A percentile compares a stretch with the other conserved stretches of the same genome.
These are phyloP conservation scores for Blastobotrys proliferans DNA, from an alignment of 1,139 yeast species.

Conservation along the genomic window DNA sequence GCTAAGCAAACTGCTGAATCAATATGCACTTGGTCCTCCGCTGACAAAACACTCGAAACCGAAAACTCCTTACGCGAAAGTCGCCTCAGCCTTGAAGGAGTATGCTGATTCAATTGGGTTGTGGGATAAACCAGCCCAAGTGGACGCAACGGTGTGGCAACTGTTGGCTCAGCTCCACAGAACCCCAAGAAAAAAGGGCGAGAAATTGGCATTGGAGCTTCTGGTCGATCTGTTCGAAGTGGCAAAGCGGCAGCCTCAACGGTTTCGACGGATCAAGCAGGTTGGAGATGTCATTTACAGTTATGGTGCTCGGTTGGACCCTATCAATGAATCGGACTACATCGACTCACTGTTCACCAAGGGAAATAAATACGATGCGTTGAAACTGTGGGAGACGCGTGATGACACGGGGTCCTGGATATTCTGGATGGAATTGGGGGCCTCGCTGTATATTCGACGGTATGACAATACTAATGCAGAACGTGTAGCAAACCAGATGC, in stretches of 20 bases:
- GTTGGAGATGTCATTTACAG: slow-evolving; percentile 33
- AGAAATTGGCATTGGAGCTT: slow-evolving; percentile 25
- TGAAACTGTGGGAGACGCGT: slow-evolving; percentile 32
- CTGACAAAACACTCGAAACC: not conserved
- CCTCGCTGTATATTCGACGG: slow-evolving; percentile 30
- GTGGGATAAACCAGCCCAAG: slow-evolving; percentile 10
- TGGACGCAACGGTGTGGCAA: slow-evolving; percentile 18
- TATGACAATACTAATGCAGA: slow-evolving; percentile 25
- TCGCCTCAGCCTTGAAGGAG: slow-evolving; percentile 7
- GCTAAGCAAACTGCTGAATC: too few relatives aligned
- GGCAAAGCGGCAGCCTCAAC: slow-evolving; percentile 26
- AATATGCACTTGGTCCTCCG: too few relatives aligned
- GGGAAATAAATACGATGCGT: slow-evolving; percentile 26
- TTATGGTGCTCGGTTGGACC: slow-evolving; percentile 34
- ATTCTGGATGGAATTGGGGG: slow-evolving; percentile 36
- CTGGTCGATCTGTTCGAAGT: slow-evolving; percentile 29
- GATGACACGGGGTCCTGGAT: slow-evolving; percentile 26
- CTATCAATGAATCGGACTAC: slow-evolving; percentile 36
- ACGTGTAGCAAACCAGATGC: slow-evolving; percentile 21
- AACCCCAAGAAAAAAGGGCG: slow-evolving; percentile 8
- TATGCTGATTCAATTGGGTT: slow-evolving; percentile 10
- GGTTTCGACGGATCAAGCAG: slow-evolving; percentile 20
- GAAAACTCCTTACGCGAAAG: slow-evolving; percentile 4
- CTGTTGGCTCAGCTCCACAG: slow-evolving; percentile 11
- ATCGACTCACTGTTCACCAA: slow-evolving; percentile 29